phyloP scores from a whole-genome alignment of 306 rosid species.

The Fragaria iinumae region DNA sequence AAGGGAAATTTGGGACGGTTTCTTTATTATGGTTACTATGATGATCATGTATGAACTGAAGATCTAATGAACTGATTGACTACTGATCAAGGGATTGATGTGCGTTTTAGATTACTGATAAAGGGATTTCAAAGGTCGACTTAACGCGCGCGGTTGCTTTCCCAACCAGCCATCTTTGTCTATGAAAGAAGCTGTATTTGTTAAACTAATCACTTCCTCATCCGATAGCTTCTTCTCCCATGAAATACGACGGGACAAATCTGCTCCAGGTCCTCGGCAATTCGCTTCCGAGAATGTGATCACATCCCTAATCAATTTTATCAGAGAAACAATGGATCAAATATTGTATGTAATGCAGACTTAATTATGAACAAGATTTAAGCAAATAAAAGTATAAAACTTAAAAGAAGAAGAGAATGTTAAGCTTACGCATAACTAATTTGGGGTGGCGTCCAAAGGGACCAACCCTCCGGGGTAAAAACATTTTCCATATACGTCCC shows the following conservation, averaged over 20 bases:
- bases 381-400: no score
- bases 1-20: no score
- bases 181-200: neutral
- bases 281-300: constrained; percentile 17
- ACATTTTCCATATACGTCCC: constrained; percentile 6
- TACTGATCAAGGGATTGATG: no score
- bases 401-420: neutral
- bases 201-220: neutral
- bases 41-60: no score
- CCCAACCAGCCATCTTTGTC: constrained; percentile 20
- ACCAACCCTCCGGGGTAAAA: constrained; percentile 26
- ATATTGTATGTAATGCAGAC: no score
- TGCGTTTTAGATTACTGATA: no score
- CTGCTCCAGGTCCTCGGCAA: constrained; percentile 21
- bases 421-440: neutral
- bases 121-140: no score
- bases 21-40: no score
- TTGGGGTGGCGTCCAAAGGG: neutral
- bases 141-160: constrained; percentile 1
- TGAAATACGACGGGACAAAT: constrained; percentile 7
- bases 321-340: no score
- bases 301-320: neutral
- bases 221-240: constrained; percentile 19
- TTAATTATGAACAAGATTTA: no score
- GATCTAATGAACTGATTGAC: no score